Percentiles rank a stretch among this genome's conserved stretches.
Evolutionary conservation across 768 basidiomycete species (phyloP).

Genomic region (Cubamyces sp.): DNA sequence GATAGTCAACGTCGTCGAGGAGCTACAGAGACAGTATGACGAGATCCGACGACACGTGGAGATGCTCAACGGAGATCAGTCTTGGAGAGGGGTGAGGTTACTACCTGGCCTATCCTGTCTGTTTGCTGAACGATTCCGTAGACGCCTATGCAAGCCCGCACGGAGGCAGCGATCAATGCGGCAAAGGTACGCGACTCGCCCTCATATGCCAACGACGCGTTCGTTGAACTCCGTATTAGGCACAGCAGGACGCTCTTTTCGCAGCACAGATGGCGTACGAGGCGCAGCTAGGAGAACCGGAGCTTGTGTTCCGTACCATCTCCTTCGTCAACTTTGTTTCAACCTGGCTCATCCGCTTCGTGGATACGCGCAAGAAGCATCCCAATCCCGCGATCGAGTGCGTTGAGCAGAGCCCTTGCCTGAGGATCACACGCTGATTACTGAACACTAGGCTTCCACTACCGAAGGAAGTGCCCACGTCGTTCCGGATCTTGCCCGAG

Average conservation of each 20-base stretch:
- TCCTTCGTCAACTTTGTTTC: conserved; percentile 90
- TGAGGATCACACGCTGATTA: neutral
- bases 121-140: conserved; percentile 32
- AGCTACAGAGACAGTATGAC: conserved; percentile 72
- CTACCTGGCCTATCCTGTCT: neutral
- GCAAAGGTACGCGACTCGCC: conserved; percentile 59
- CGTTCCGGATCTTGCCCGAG: conserved; percentile 89
- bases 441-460: conserved; percentile 68
- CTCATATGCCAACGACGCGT: neutral
- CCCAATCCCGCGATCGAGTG: conserved; percentile 72
- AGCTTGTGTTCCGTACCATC: conserved; percentile 75
- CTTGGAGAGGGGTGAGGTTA: conserved; percentile 77
- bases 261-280: conserved; percentile 81
- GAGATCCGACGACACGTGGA: conserved; percentile 81
- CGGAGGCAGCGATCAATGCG: conserved; percentile 75
- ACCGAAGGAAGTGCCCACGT: conserved; percentile 80
- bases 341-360: conserved; percentile 90
- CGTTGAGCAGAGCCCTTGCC: conserved; percentile 34
- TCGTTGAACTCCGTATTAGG: conserved; percentile 39
- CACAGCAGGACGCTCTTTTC: conserved; percentile 69
- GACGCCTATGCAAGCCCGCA: conserved; percentile 76
- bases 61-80: conserved; percentile 71
- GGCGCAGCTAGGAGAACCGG: conserved; percentile 86
- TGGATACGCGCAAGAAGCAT: conserved; percentile 79
- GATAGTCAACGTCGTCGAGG: conserved; percentile 77